These are phyloP conservation scores for Cercospora nicotianae DNA, from an alignment of 2,329 filamentous ascomycete species.

Conservation along the genomic window DNA sequence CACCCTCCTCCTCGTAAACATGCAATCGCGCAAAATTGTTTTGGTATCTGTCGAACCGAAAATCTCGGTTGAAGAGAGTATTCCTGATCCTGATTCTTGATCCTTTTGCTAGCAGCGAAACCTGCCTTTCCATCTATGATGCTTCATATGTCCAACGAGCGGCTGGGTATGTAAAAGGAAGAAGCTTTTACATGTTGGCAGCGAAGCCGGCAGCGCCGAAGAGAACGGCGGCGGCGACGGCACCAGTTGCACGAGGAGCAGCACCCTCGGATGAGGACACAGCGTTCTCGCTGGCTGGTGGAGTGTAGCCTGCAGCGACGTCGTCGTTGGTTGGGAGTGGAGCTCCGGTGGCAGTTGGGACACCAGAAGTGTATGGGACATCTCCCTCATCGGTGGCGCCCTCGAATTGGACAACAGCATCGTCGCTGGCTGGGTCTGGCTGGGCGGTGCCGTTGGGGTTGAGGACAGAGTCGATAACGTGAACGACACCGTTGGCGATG, in stretches of 20 bases:
- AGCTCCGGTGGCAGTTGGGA: conserved; percentile 44
- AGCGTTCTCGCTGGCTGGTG: conserved; percentile 15
- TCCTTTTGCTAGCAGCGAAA: background rate
- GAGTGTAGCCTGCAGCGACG: conserved; percentile 34
- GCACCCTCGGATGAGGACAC: conserved; percentile 31
- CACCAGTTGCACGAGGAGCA: conserved; percentile 41
- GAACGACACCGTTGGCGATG: conserved; percentile 48
- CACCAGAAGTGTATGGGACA: conserved; percentile 58
- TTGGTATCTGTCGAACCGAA: background rate
- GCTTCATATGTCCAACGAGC: background rate
- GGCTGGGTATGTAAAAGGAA: background rate
- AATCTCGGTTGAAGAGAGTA: background rate
- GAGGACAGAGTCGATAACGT: conserved; percentile 60
- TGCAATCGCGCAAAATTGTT: background rate
- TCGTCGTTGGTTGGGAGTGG: conserved; percentile 36
- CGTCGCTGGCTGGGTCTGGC: conserved; percentile 47
- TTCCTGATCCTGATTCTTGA: background rate
- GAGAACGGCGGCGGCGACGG: conserved; percentile 49
- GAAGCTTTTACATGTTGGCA: conserved; percentile 10
- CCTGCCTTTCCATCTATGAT: background rate
- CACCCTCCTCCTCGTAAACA: background rate
- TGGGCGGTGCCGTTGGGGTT: conserved; percentile 55
- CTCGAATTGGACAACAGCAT: conserved; percentile 52
- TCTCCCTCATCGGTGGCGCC: conserved; percentile 50
- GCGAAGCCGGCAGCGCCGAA: conserved; percentile 47